Conservation (phyloP, 169 alveolate species). For the Plasmodium fragile region DNA sequence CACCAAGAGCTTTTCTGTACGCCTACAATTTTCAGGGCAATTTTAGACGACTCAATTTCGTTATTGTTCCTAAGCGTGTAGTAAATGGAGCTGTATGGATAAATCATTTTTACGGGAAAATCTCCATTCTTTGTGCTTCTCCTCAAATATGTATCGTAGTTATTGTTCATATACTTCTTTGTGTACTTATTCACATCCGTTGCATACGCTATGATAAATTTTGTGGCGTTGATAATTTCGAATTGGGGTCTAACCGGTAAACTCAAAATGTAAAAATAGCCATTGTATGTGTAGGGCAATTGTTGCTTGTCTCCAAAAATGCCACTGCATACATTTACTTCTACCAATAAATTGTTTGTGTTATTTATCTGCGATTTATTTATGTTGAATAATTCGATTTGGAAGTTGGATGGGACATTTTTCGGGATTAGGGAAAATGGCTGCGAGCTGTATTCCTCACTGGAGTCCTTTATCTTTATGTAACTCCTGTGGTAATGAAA, state of each 20-base stretch:
- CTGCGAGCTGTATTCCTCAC: constrained; percentile 74
- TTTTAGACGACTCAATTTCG: constrained; percentile 76
- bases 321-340: constrained; percentile 86
- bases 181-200: constrained; percentile 70
- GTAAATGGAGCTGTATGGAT: constrained; percentile 73
- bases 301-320: constrained; percentile 85
- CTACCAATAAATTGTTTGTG: constrained; percentile 79
- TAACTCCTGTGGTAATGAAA: constrained; percentile 70
- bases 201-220: constrained; percentile 82
- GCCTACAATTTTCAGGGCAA: constrained; percentile 74
- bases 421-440: constrained; percentile 84
- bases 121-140: constrained; percentile 75
- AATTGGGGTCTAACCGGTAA: constrained; percentile 86
- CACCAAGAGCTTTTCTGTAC: constrained; percentile 72
- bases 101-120: constrained; percentile 69
- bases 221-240: constrained; percentile 86
- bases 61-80: constrained; percentile 59
- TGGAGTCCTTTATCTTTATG: constrained; percentile 73
- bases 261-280: constrained; percentile 85
- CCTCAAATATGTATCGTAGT: constrained; percentile 18
- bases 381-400: constrained; percentile 79
- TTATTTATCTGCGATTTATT: constrained; percentile 61
- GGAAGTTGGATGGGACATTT: constrained; percentile 84
- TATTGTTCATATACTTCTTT: constrained; percentile 37
- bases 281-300: constrained; percentile 88